Percentiles rank a stretch among this genome's conserved stretches.
Evolutionary conservation across 2,329 filamentous ascomycete genomes (phyloP).

Genomic region (Harringtonia aguacate): DNA sequence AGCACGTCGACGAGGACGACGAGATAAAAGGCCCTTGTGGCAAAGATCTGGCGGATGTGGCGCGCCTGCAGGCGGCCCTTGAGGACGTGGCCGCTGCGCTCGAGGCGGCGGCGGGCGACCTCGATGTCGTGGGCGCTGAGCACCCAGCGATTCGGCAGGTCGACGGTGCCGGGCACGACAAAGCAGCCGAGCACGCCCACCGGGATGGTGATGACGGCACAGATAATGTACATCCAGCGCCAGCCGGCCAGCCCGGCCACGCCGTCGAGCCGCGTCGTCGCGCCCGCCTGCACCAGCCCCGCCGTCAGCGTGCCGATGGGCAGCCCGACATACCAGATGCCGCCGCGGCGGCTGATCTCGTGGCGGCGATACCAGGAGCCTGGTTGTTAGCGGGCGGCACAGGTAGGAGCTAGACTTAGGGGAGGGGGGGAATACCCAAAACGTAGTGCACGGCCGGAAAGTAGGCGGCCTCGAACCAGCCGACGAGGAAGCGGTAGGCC

Average conservation of each 20-base stretch:
- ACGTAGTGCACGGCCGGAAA: constrained; percentile 40
- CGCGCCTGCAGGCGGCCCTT: constrained; percentile 22
- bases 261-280: constrained; percentile 25
- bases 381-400: too few relatives aligned
- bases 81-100: constrained; percentile 26
- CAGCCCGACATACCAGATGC: constrained; percentile 49
- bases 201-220: constrained; percentile 23
- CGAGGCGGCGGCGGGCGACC: constrained; percentile 23
- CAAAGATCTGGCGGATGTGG: constrained; percentile 21
- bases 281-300: constrained; percentile 31
- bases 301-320: constrained; percentile 29
- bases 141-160: constrained; percentile 23
- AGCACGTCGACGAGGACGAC: constrained; percentile 39
- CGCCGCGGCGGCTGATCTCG: constrained; percentile 50
- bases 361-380: constrained; percentile 47
- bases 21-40: constrained; percentile 31
- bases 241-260: constrained; percentile 35
- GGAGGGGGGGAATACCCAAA: too few relatives aligned
- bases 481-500: constrained; percentile 42
- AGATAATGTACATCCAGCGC: constrained; percentile 43
- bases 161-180: constrained; percentile 36
- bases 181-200: constrained; percentile 39
- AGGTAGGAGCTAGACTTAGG: too few relatives aligned
- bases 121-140: constrained; percentile 21
- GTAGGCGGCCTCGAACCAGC: constrained; percentile 41